Conservation (phyloP, 257 asterid genomes). For the Hygrophila difformis region DNA sequence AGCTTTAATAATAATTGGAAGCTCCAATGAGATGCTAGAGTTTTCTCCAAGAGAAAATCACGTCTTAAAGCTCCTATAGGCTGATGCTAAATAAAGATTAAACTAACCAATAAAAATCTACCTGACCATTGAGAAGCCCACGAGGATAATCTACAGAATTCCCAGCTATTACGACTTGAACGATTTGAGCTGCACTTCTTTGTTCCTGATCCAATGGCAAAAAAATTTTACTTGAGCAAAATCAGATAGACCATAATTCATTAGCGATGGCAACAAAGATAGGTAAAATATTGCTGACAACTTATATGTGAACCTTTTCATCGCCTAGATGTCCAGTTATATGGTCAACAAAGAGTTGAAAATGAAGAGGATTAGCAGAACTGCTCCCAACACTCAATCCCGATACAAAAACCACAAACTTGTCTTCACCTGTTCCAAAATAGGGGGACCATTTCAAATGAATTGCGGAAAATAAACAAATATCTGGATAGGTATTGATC, state of each 20-base stretch:
- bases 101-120: slow-evolving; percentile 13
- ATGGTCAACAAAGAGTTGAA: slow-evolving; percentile 92
- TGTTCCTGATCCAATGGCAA: slow-evolving; percentile 53
- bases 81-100: slow-evolving; percentile 13
- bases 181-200: slow-evolving; percentile 76
- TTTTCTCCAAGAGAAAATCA: background rate
- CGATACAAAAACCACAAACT: slow-evolving; percentile 73
- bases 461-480: no score
- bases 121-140: slow-evolving; percentile 90
- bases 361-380: slow-evolving; percentile 74
- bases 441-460: no score
- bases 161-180: slow-evolving; percentile 88
- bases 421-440: slow-evolving; percentile 72
- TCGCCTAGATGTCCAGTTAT: slow-evolving; percentile 98
- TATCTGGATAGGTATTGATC: no score
- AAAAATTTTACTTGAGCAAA: slow-evolving; percentile 14
- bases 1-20: no score
- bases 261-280: slow-evolving; percentile 7
- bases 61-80: no score
- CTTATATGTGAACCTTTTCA: slow-evolving; percentile 45
- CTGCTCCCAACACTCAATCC: slow-evolving; percentile 81
- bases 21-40: background rate
- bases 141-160: slow-evolving; percentile 70
- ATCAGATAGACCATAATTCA: slow-evolving; percentile 14
- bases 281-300: slow-evolving; percentile 11